A percentile compares a stretch with the other conserved stretches of the same genome.
Evolutionary conservation across 352 stramenopile species (phyloP).

Genomic region (Globisporangium emineosum): DNA sequence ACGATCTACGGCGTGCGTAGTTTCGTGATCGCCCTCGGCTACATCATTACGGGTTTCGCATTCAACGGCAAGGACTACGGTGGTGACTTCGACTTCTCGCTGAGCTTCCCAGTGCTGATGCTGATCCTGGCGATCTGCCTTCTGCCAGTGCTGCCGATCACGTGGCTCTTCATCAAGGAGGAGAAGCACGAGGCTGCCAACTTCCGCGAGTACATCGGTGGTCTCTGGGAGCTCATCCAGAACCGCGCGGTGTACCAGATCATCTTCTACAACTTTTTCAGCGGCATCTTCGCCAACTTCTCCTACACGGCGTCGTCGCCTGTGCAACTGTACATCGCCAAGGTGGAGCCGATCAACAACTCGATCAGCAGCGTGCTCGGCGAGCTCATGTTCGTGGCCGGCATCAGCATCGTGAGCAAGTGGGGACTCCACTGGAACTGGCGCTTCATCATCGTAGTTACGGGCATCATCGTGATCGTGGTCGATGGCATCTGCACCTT

Average conservation of each 20-base stretch:
- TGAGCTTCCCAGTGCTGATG: constrained; percentile 42
- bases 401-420: constrained; percentile 31
- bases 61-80: constrained; percentile 64
- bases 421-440: constrained; percentile 53
- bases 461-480: constrained; percentile 30
- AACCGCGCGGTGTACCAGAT: constrained; percentile 46
- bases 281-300: constrained; percentile 36
- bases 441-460: constrained; percentile 35
- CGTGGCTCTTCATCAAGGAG: constrained; percentile 34
- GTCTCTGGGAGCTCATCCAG: constrained; percentile 39
- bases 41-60: too few species aligned
- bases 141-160: constrained; percentile 17
- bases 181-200: constrained; percentile 16
- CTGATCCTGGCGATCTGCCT: too few species aligned
- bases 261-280: constrained; percentile 53
- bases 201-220: constrained; percentile 22
- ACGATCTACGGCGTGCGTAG: constrained; percentile 44
- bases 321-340: constrained; percentile 33
- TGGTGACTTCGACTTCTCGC: constrained; percentile 43
- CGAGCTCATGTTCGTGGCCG: constrained; percentile 30
- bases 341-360: constrained; percentile 32
- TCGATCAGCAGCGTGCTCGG: constrained; percentile 26
- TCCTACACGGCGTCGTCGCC: constrained; percentile 32
- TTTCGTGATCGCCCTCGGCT: constrained; percentile 36
- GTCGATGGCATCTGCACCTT: constrained; percentile 40